Base-by-base conservation (phyloP, 2,329 filamentous ascomycete genomes). In the Botryotinia calthae region DNA sequence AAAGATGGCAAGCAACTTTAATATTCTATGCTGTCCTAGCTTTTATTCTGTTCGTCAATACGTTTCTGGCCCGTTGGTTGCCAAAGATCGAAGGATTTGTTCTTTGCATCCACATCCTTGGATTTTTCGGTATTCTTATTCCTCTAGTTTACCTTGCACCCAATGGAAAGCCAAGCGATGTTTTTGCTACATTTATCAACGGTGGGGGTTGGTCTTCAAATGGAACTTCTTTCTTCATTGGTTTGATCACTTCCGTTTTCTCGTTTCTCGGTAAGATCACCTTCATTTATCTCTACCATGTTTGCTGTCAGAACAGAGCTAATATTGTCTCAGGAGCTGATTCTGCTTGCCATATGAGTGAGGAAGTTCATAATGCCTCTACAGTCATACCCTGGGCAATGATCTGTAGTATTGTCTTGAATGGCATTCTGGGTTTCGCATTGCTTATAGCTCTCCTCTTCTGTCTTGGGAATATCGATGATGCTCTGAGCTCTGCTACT, bases 371-470 rank as follows among this genome's bases (percentile, higher is more conserved):
- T 18, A 73, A 74, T 63, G 59, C 73, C 12, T 70, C 71, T 2
- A 61, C 61, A 8, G 37, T 73, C n/a, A 54, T 74, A 62, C 73
- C 73, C 66, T 62, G 62, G 66, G 59, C 66, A 7, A 86, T 87
- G 75, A 81, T 87, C 18, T 82, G 81, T 56, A 83, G 83, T 5
- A 81, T 85, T 70, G 65, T 83, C 22, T 80, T 86, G 73, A 87
- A 87, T 73, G 86, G 84, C 2, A 75, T 76, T 3, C 78, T 86
- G 1, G 85, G 84, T 2, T 83, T 87, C 74, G 70, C 81, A 28
- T 73, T 82, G 40, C 72, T 83, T 8, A 71, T 83, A 16, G 79
- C 81, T 4, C 79, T 81, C 46, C 76, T 80, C 31, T 82, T 83
- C 25, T 80, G 80, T 6, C 78, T 82, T 28, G 81, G 77, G 0